Evolutionary conservation across 1,284 basidiomycete genomes (phyloP).

Genomic region (Hymenochaete sp.): DNA sequence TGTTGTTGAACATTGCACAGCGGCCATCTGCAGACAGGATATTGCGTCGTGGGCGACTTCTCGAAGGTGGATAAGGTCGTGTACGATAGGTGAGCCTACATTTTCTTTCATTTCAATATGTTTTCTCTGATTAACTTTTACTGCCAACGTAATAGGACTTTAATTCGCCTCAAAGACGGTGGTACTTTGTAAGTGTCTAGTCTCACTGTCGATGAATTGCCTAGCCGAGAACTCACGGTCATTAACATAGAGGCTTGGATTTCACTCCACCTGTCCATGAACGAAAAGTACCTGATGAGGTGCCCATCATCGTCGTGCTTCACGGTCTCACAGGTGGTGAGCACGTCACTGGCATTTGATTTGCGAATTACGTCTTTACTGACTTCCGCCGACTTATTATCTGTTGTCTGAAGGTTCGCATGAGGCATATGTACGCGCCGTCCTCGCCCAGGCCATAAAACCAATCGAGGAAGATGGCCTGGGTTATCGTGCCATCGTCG

Average conservation of each 20-base stretch:
- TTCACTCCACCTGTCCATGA: slow-evolving; percentile 53
- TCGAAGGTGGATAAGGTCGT: slow-evolving; percentile 60
- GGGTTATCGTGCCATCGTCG: slow-evolving; percentile 81
- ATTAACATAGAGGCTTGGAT: slow-evolving; percentile 53
- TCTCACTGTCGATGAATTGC: neutral
- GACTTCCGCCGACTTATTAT: neutral
- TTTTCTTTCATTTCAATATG: neutral
- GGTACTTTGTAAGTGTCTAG: slow-evolving; percentile 52
- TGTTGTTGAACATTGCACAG: slow-evolving; percentile 28
- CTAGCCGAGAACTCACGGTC: slow-evolving; percentile 1
- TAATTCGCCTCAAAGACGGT: slow-evolving; percentile 56
- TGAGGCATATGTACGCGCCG: slow-evolving; percentile 81
- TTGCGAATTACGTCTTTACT: neutral
- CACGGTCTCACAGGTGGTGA: slow-evolving; percentile 84
- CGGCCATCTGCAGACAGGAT: slow-evolving; percentile 68
- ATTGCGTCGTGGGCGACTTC: slow-evolving; percentile 64
- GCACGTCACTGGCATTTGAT: slow-evolving; percentile 11
- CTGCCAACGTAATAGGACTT: slow-evolving; percentile 33
- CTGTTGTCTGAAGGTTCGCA: slow-evolving; percentile 52
- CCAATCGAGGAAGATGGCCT: slow-evolving; percentile 69
- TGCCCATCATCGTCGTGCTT: slow-evolving; percentile 76
- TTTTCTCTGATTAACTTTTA: slow-evolving; percentile 11
- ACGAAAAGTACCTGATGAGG: slow-evolving; percentile 43
- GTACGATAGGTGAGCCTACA: slow-evolving; percentile 52
- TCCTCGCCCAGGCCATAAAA: slow-evolving; percentile 64